A percentile compares a stretch with the other conserved stretches of the same genome.
phyloP scores from a whole-genome alignment of 1,139 yeast genomes.

The Yamadazyma sp. region DNA sequence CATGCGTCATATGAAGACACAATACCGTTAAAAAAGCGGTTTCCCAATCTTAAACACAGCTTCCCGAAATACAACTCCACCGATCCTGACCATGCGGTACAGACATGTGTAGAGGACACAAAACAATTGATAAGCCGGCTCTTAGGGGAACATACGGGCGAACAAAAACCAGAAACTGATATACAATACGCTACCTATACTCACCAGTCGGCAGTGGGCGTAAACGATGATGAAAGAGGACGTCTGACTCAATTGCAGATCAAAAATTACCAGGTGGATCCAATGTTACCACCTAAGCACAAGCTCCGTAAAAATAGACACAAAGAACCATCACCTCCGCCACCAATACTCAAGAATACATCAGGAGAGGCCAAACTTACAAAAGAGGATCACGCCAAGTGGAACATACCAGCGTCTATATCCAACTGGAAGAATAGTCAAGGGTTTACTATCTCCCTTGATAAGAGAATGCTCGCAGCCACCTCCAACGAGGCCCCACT shows the following conservation, averaged over 20 bases:
- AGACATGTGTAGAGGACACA: slow-evolving; percentile 30
- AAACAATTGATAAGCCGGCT: slow-evolving; percentile 23
- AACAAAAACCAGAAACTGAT: slow-evolving; percentile 11
- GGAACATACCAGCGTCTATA: slow-evolving; percentile 90
- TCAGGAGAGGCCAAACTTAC: slow-evolving; percentile 45
- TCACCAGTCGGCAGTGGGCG: slow-evolving; percentile 17
- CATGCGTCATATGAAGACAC: slow-evolving; percentile 40
- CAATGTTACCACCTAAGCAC: slow-evolving; percentile 81
- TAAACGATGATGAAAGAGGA: slow-evolving; percentile 15
- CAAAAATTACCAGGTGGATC: slow-evolving; percentile 60
- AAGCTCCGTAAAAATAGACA: slow-evolving; percentile 74
- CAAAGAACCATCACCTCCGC: slow-evolving; percentile 64
- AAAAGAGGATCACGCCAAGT: slow-evolving; percentile 72
- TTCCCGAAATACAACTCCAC: slow-evolving; percentile 31
- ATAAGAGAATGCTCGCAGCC: slow-evolving; percentile 67
- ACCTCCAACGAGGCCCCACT: slow-evolving; percentile 28
- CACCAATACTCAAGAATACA: slow-evolving; percentile 41
- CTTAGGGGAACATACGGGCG: slow-evolving; percentile 21
- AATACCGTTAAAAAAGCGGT: slow-evolving; percentile 39
- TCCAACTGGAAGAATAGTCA: slow-evolving; percentile 96
- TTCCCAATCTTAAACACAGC: slow-evolving; percentile 40
- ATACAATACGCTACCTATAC: slow-evolving; percentile 23
- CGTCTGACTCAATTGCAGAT: slow-evolving; percentile 30
- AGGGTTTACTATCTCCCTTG: slow-evolving; percentile 83
- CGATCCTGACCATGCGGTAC: slow-evolving; percentile 29